Base-by-base conservation (phyloP, 768 basidiomycete species). In the Pleurotus salmoneostramineus region DNA sequence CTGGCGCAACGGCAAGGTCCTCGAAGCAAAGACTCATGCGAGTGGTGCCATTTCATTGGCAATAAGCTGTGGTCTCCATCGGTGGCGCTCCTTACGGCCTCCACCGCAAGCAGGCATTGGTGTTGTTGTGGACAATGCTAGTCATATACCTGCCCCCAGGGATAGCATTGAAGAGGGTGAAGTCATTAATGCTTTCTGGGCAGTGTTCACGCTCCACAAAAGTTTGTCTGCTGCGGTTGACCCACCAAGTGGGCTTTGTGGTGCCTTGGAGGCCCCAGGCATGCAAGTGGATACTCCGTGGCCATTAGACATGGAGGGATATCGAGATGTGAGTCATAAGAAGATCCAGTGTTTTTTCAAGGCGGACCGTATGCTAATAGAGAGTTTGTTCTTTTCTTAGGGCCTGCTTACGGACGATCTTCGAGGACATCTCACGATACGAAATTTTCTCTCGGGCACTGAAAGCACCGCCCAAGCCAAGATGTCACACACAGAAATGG, bases 111-210 rank as follows among this genome's bases (percentile, higher is more conserved):
- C 72, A 57, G 63, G 71, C 1, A 72, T 76, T 43, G 52, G 52
- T 36, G 52, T 55, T 52, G 63, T 75, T 69, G 59, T 80, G 63
- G 37, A 55, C 21, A 71, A 63, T 63, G 79, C 64, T 69, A 73
- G 60, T 71, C 79, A 8, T 73, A 83, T 51, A 70, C 63, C 73
- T n/a, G 62, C 78, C 64, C 62, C 75, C 44, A 64, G 56, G 14
- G 78, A 81, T 63, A 61, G 69, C 27, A 65, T 83, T n/a, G 85
- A 86, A 60, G 84, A 87, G 65, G 85, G 81, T 15, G 86, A 88
- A 64, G 76, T 84, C 34, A 85, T 88, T 58, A 83, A 83, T 56
- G 83, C 77, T 0, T 88, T 88, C 66, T 88, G 87, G 87, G 71
- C 80, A 0, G 83, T 82, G 5, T 79, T 83, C 60, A 71, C 74